A percentile compares a stretch with the other conserved stretches of the same genome.
Conservation (phyloP, 2,329 filamentous ascomycete species). For the Sporothrix brunneoviolacea region DNA sequence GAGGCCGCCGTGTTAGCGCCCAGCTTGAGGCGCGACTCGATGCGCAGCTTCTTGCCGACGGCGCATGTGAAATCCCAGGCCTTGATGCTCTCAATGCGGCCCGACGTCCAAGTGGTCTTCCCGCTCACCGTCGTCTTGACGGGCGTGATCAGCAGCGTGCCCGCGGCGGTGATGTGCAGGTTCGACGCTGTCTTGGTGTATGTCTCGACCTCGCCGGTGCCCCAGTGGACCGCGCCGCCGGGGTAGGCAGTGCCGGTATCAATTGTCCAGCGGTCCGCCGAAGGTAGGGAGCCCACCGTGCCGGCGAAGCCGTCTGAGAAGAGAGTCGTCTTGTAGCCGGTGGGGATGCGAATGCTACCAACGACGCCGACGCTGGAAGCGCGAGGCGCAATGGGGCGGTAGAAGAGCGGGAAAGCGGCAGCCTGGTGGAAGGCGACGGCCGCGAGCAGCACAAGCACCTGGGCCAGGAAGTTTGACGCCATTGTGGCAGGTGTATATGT, state of each 20-base stretch:
- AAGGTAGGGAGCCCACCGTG: constrained; percentile 27
- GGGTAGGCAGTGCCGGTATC: constrained; percentile 40
- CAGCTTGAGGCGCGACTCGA: constrained; percentile 34
- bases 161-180: constrained; percentile 31
- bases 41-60: constrained; percentile 28
- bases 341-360: constrained; percentile 13
- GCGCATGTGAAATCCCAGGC: constrained; percentile 30
- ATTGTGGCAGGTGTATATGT: no score
- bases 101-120: constrained; percentile 34
- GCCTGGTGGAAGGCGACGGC: constrained; percentile 3
- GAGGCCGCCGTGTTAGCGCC: constrained; percentile 21
- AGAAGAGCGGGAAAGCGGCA: constrained; percentile 10
- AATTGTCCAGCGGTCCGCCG: constrained; percentile 35
- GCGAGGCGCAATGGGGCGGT: constrained; percentile 6
- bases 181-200: constrained; percentile 37
- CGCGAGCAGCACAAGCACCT: constrained; percentile 7
- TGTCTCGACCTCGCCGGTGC: constrained; percentile 41
- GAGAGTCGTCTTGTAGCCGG: constrained; percentile 26
- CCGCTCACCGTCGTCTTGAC: constrained; percentile 19
- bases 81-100: constrained; percentile 35
- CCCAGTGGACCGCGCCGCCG: constrained; percentile 40
- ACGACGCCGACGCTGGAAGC: constrained; percentile 11
- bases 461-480: constrained; percentile 2
- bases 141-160: constrained; percentile 32
- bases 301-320: constrained; percentile 25